phyloP scores from a whole-genome alignment of 2,329 filamentous ascomycete species.

The Claviceps arundinis region DNA sequence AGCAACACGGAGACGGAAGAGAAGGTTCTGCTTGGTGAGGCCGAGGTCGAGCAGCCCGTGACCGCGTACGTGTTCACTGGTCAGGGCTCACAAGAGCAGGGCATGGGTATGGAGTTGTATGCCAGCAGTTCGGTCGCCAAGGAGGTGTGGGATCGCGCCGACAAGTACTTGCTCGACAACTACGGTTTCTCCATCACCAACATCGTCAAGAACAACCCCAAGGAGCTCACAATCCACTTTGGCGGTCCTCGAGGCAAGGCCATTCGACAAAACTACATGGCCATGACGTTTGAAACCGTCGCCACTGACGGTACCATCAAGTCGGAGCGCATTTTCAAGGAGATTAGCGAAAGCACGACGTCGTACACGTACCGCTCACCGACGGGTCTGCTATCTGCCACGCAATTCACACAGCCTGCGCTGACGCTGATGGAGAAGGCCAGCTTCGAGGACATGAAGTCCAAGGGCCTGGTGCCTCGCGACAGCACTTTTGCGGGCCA shows the following conservation, averaged over 20 bases:
- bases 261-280: constrained; percentile 98
- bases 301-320: constrained; percentile 84
- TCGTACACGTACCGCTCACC: constrained; percentile 97
- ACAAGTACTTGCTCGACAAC: constrained; percentile 96
- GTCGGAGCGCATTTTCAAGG: constrained; percentile 99
- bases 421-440: constrained; percentile 99
- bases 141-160: constrained; percentile 95
- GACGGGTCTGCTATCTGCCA: constrained; percentile 86
- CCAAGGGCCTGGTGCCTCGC: constrained; percentile 87
- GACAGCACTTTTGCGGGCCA: constrained; percentile 97
- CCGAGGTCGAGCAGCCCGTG: constrained; percentile 93
- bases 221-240: constrained; percentile 96
- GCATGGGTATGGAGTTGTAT: constrained; percentile 99
- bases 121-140: constrained; percentile 84
- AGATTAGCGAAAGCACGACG: constrained; percentile 80
- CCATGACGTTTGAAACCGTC: constrained; percentile 99
- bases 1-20: constrained; percentile 93
- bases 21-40: constrained; percentile 88
- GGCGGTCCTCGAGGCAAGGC: constrained; percentile 93
- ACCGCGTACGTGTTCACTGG: constrained; percentile 97
- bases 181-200: constrained; percentile 98
- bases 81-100: constrained; percentile 95
- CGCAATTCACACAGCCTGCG: constrained; percentile 95
- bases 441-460: constrained; percentile 96
- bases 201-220: constrained; percentile 98